Evolutionary conservation across 2,329 filamentous ascomycete genomes (phyloP).

Genomic region (Colletotrichum sp.): DNA sequence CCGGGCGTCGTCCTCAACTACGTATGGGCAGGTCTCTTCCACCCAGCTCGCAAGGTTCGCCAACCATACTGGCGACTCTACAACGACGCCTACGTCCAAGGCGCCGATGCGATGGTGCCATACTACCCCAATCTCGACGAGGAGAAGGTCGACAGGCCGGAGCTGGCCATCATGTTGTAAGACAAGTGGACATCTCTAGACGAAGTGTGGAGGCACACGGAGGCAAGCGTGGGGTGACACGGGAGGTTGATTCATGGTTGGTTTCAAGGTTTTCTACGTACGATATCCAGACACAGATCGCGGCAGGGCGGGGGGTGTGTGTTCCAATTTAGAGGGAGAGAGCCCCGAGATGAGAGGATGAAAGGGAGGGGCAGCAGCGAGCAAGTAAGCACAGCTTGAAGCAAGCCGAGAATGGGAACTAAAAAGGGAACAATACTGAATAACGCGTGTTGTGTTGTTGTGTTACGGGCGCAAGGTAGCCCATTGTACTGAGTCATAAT

Average conservation of each 20-base stretch:
- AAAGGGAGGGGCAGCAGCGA: background rate
- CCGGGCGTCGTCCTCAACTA: slow-evolving; percentile 96
- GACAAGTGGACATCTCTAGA: background rate
- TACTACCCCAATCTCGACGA: slow-evolving; percentile 91
- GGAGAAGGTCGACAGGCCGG: slow-evolving; percentile 77
- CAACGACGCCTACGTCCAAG: slow-evolving; percentile 95
- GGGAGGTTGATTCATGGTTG: background rate
- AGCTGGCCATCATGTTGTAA: slow-evolving; percentile 84
- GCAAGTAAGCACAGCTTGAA: background rate
- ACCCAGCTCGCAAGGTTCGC: slow-evolving; percentile 92
- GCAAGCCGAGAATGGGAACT: background rate
- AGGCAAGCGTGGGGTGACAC: background rate
- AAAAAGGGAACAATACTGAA: background rate
- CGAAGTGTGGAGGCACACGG: background rate
- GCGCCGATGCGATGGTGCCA: slow-evolving; percentile 92
- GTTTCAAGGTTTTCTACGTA: background rate
- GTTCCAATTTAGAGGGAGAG: background rate
- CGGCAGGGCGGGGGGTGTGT: background rate
- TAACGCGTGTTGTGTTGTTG: background rate
- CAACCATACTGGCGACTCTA: slow-evolving; percentile 96
- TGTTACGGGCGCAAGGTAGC: slow-evolving; percentile 1
- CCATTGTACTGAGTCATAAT: slow-evolving; percentile 22
- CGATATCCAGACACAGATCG: background rate
- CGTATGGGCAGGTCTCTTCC: slow-evolving; percentile 96
- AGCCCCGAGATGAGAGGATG: background rate